A percentile compares a stretch with the other conserved stretches of the same genome.
Evolutionary conservation across 1,284 basidiomycete genomes (phyloP).

Genomic region (Leccinum subspadiceum): DNA sequence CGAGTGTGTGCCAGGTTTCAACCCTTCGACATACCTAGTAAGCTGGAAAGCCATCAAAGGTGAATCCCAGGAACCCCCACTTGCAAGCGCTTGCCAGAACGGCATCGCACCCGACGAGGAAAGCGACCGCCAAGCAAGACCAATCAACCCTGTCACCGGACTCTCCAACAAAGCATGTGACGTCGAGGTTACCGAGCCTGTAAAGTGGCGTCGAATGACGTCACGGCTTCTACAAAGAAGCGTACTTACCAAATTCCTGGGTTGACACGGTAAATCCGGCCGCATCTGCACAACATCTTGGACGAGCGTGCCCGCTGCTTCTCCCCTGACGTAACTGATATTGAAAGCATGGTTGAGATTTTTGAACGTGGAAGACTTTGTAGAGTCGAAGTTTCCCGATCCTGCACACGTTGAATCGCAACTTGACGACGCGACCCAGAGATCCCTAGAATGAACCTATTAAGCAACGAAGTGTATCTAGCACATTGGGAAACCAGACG

Average conservation of each 20-base stretch:
- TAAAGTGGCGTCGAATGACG: background rate
- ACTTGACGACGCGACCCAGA: slow-evolving; percentile 42
- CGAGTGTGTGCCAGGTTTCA: background rate
- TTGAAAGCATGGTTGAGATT: slow-evolving; percentile 36
- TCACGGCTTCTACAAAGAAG: background rate
- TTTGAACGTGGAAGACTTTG: slow-evolving; percentile 30
- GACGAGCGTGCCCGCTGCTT: slow-evolving; percentile 48
- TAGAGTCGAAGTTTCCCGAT: slow-evolving; percentile 27
- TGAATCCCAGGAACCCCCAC: slow-evolving; percentile 33
- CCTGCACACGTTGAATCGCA: slow-evolving; percentile 21
- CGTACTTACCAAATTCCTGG: slow-evolving; percentile 39
- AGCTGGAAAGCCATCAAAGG: slow-evolving; percentile 47
- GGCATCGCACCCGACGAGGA: slow-evolving; percentile 44
- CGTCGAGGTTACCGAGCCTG: slow-evolving; percentile 25
- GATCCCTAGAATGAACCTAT: slow-evolving; percentile 34
- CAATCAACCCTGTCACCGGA: slow-evolving; percentile 47
- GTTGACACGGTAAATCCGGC: slow-evolving; percentile 45
- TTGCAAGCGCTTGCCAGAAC: slow-evolving; percentile 52
- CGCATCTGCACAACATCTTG: slow-evolving; percentile 48
- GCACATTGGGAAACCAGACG: slow-evolving; percentile 19
- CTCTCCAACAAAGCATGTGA: slow-evolving; percentile 22
- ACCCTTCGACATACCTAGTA: slow-evolving; percentile 24
- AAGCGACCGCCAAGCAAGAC: slow-evolving; percentile 48
- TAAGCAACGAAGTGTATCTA: background rate
- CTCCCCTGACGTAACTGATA: slow-evolving; percentile 57